Percentiles rank a stretch among this genome's conserved stretches.
Conservation (phyloP, 129 eudicot species). For the Escallonia rubra region DNA sequence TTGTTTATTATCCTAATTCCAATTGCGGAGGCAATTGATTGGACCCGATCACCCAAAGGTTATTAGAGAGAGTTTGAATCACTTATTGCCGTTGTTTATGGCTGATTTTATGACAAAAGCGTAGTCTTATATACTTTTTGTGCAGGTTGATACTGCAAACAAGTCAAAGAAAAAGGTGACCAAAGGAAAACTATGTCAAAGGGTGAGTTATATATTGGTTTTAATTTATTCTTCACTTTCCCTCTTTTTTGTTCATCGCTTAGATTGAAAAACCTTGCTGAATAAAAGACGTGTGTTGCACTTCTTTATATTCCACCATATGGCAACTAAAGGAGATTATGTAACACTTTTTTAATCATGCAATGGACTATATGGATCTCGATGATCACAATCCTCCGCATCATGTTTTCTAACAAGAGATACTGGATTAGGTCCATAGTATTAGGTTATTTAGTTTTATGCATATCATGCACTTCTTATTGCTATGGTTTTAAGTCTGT, state of each 20-base stretch:
- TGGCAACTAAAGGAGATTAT: too few relatives aligned
- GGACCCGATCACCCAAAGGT: background rate
- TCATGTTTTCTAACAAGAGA: too few relatives aligned
- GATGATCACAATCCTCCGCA: too few relatives aligned
- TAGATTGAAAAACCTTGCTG: background rate
- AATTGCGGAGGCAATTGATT: background rate
- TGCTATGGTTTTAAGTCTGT: too few relatives aligned
- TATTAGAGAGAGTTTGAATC: background rate
- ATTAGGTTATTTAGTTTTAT: too few relatives aligned
- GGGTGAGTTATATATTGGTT: conserved; percentile 25
- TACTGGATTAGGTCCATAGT: too few relatives aligned
- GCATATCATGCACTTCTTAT: too few relatives aligned
- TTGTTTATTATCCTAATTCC: background rate
- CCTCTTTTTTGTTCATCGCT: background rate
- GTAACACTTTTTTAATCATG: too few relatives aligned
- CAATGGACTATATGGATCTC: too few relatives aligned
- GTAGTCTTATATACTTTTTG: conserved; percentile 5
- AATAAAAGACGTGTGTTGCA: too few relatives aligned
- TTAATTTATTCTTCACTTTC: background rate
- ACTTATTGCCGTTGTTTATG: background rate
- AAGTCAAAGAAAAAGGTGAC: conserved; percentile 21
- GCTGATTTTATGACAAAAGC: conserved; percentile 3
- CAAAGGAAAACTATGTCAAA: conserved; percentile 28
- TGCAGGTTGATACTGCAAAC: conserved; percentile 35
- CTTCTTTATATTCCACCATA: too few relatives aligned